These are phyloP conservation scores for Ceratobasidium papillatum DNA, from an alignment of 1,284 basidiomycete genomes.

Conservation along the genomic window DNA sequence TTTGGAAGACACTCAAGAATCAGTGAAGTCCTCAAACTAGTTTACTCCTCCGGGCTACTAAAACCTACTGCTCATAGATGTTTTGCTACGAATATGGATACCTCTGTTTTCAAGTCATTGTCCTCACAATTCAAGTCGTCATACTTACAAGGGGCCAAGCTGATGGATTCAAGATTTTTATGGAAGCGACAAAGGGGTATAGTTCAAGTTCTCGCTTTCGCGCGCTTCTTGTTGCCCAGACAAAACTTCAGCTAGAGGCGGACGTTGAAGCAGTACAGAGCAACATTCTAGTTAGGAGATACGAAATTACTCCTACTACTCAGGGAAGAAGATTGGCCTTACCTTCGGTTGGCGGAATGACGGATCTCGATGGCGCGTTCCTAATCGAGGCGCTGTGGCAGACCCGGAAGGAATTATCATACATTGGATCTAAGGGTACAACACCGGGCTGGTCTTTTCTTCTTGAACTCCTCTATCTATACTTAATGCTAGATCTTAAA, in stretches of 20 bases:
- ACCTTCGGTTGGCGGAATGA: not conserved
- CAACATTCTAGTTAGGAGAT: not conserved
- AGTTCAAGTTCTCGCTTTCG: not conserved
- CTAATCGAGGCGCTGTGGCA: not conserved
- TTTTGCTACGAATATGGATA: conserved; percentile 17
- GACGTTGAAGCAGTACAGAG: not conserved
- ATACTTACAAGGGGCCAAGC: not conserved
- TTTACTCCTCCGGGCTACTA: not conserved
- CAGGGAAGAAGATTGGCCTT: not conserved
- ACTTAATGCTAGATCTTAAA: no score
- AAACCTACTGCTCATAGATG: not conserved
- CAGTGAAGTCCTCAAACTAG: not conserved
- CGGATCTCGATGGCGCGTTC: not conserved
- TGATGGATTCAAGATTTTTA: not conserved
- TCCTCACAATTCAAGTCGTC: not conserved
- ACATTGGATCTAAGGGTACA: not conserved
- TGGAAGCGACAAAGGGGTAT: not conserved
- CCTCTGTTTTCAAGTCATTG: not conserved
- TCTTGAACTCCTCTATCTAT: no score
- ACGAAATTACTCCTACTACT: not conserved
- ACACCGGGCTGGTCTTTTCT: not conserved
- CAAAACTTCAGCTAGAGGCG: no score
- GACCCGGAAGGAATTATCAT: not conserved
- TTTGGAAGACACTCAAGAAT: not conserved
- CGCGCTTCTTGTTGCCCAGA: no score